Evolutionary conservation across 108 stramenopile genomes (phyloP), one percentile per base, ranked within the genome.

Genomic region (Pseudonitzschia delicatissima): DNA sequence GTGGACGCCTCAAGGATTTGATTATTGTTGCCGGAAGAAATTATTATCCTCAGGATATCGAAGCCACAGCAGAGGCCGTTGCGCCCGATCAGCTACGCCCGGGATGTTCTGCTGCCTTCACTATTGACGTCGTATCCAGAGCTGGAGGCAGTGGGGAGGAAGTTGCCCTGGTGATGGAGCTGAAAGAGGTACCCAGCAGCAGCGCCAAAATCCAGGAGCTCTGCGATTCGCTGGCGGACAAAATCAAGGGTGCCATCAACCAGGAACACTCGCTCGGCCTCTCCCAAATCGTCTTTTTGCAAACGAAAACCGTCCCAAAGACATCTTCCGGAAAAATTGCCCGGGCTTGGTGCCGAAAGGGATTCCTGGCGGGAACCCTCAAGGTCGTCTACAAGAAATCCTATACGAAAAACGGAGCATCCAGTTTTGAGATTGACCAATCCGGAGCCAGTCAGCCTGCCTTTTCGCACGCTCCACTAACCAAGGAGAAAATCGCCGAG

Each of bases 311-410:
- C 0, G 83, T 98, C 9, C 96, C 96, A 6, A 99, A 99, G 75
- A 99, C 99, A 18, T 98, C 94, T 13, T 96, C 94, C 51, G 99
- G 99, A 8, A 99, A 99, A 69, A 99, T 99, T 63, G 96, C 96
- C 9, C 83, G 99, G 65, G 68, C 83, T 3, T 95, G 96, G 94
- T 95, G 97, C 61, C 76, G 77, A 33, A 85, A 86, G 62, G 88
- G 66, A n/a, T 93, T 83, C 52, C 34, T 88, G 25, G 79, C 68
- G 9, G 77, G 74, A 8, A 80, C 74, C 15, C 74, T 96, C 25
- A 51, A 85, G 35, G 76, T 82, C 23, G 80, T 96, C 9, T 87
- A 82, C 64, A 52, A 79, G 29, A 84, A 81, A 52, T 72, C 81
- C 28, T 87, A 76, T 53, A 36, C 49, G 57, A 60, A 36, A 25